Conservation (phyloP, 2,329 filamentous ascomycete genomes). For the Xylariales sp. region DNA sequence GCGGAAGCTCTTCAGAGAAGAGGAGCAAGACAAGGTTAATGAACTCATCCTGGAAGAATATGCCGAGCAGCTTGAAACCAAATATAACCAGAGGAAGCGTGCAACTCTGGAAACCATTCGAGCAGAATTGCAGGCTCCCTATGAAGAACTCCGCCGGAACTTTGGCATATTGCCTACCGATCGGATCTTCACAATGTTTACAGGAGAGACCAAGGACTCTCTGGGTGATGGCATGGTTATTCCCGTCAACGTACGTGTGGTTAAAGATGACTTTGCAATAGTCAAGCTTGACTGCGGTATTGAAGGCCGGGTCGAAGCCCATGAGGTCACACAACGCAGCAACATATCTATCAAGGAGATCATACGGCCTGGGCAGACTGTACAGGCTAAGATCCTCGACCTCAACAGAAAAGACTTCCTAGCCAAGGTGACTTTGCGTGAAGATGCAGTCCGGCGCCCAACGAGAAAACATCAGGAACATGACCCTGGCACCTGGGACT, state of each 20-base stretch:
- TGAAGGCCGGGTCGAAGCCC: slow-evolving; percentile 79
- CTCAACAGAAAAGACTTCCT: slow-evolving; percentile 83
- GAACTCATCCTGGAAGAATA: slow-evolving; percentile 96
- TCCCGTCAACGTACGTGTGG: slow-evolving; percentile 80
- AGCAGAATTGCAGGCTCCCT: slow-evolving; percentile 85
- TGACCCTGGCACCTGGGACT: slow-evolving; percentile 81
- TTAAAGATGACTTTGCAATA: slow-evolving; percentile 89
- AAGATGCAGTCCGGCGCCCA: slow-evolving; percentile 72
- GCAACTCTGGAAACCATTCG: slow-evolving; percentile 95
- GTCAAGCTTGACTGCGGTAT: slow-evolving; percentile 92
- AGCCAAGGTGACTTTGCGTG: slow-evolving; percentile 78
- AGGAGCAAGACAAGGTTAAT: slow-evolving; percentile 91
- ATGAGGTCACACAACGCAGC: slow-evolving; percentile 72
- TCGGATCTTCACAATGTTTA: slow-evolving; percentile 94
- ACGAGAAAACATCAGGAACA: slow-evolving; percentile 67
- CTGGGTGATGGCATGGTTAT: slow-evolving; percentile 89
- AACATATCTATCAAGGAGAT: slow-evolving; percentile 63
- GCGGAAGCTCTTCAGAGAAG: slow-evolving; percentile 89
- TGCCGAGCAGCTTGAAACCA: slow-evolving; percentile 87
- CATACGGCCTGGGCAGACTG: slow-evolving; percentile 75
- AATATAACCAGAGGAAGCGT: slow-evolving; percentile 91
- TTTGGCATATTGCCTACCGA: slow-evolving; percentile 68
- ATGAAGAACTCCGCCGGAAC: slow-evolving; percentile 85
- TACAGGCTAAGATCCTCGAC: slow-evolving; percentile 82
- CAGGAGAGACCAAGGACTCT: slow-evolving; percentile 83